Evolutionary conservation across 805 yeast genomes (phyloP), one percentile per base, ranked within the genome.

Genomic region (Kodamaea nitidulidarum): DNA sequence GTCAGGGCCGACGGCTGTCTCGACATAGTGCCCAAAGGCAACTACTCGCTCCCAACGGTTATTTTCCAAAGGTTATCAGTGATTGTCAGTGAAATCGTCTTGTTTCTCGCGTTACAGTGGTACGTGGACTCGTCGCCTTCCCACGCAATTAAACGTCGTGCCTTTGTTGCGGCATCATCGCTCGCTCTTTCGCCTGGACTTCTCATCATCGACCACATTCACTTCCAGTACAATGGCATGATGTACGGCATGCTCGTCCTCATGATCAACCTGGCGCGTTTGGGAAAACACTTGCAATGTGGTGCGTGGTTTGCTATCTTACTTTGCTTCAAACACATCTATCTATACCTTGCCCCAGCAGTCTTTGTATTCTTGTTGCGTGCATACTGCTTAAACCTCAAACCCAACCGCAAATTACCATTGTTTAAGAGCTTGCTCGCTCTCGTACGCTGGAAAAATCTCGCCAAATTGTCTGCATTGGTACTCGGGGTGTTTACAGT

Each of bases 161-260:
- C 83, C 17, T 82, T 79, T 61, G 91, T 88, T 3, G 78, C 84
- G 29, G 91, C 95, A 0, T 76, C 88, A 12, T 82, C 96, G 22
- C 72, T 93, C 17, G 85, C 81, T 3, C 65, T 93, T 11, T 84
- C 95, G 0, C 99, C 99, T 0, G 97, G 96, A 0, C 69, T 95
- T 49, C 65, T 93, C 46, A 79, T 93, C 15, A 81, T 93, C 36
- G 99, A 93, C 58, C 97, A 91, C 59, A 86, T 93, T 24, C 98
- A 93, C 59, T 93, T 93, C 70, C 98, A 93, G 66, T 93, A 93
- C 61, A 93, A 93, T 60, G 96, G 96, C 3, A 83, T 90, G 75
- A 70, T 93, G 70, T 88, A 85, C 60, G 97, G 96, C 0, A 67
- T 93, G 24, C 63, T 93, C 37, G 73, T 91, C 21, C 71, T 82